Base-by-base conservation (phyloP, 306 rosid genomes). In the Macrotyloma uniflorum region DNA sequence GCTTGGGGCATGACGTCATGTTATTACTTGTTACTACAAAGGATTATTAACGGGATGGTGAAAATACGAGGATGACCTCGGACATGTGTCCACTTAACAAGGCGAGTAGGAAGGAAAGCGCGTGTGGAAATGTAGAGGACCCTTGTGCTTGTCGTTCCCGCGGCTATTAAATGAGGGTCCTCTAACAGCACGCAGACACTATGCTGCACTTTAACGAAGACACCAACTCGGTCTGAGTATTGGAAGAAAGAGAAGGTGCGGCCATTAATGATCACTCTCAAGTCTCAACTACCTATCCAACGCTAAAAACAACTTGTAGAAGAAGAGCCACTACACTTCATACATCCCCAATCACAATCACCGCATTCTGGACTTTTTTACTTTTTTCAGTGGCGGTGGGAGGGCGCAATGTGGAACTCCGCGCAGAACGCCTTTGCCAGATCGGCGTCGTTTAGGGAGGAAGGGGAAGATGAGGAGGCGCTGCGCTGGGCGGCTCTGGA, bases 401-500 rank as follows among this genome's bases (percentile, higher is more conserved):
- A 11, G 59, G 24, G 47, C 24, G 20, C 72, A 66, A 96, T 96
- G 99, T 96, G 99, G 99, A 96, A 96, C 94, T 86, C 98, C 57
- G 86, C 92, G 69, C 89, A 90, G 77, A 91, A 93, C 53, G 93
- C 86, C 40, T 96, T 96, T 53, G 82, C 87, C 14, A 62, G 96
- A 63, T 54, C 96, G 79, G 61, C 85, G 54, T 88, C 99, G 62
- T 88, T 89, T 9, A 49, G 90, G 55, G 96, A 82, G 71, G 79
- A 46, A 2, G 91, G 83, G 0, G 97, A 90, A 9, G 99, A 93
- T 1, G 97, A 89, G 78, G 94, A 86, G 83, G 99, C 88, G n/a
- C 88, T 96, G 35, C 97, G 94, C 50, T 96, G 99, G 99, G 99
- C 98, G 11, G 99, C 98, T 58, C 82, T 96, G 12, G 94, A 96